These are phyloP conservation scores for Rutstroemia sp. DNA, from an alignment of 2,329 filamentous ascomycete species.

Conservation along the genomic window DNA sequence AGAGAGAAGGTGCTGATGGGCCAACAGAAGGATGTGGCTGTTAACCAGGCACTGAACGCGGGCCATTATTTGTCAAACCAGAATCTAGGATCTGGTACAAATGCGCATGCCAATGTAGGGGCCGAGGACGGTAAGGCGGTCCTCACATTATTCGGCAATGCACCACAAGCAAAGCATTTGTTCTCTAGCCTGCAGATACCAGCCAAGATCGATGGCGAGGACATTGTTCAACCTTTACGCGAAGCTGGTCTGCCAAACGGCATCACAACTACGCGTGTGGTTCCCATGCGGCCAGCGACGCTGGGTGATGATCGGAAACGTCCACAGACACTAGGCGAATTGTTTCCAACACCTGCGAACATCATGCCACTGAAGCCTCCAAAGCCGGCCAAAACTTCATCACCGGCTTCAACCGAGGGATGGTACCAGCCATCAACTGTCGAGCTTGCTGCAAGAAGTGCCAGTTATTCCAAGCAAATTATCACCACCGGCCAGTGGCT, in stretches of 20 bases:
- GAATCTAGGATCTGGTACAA: slow-evolving; percentile 12
- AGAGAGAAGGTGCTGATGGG: slow-evolving; percentile 50
- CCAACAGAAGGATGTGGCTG: slow-evolving; percentile 30
- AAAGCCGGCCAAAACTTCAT: slow-evolving; percentile 65
- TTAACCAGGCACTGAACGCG: slow-evolving; percentile 8
- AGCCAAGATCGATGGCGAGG: slow-evolving; percentile 30
- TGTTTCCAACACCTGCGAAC: slow-evolving; percentile 62
- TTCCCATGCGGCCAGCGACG: slow-evolving; percentile 41
- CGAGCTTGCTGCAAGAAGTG: slow-evolving; percentile 34
- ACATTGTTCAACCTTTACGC: slow-evolving; percentile 40
- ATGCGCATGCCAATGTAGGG: slow-evolving; percentile 29
- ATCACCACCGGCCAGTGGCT: slow-evolving; percentile 64
- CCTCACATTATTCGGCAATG: slow-evolving; percentile 70
- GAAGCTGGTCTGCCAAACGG: slow-evolving; percentile 67
- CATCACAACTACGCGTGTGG: slow-evolving; percentile 60
- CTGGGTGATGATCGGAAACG: slow-evolving; percentile 42
- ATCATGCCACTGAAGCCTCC: slow-evolving; percentile 62
- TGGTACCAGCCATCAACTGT: slow-evolving; percentile 35
- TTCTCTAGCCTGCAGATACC: slow-evolving; percentile 75
- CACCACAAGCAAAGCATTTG: slow-evolving; percentile 66
- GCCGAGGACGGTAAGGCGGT: slow-evolving; percentile 49
- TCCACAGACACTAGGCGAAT: slow-evolving; percentile 60
- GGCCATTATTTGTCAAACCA: slow-evolving; percentile 14
- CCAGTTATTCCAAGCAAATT: slow-evolving; percentile 57
- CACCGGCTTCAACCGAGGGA: slow-evolving; percentile 41